Evolutionary conservation across 208 protist species (phyloP).

Genomic region (Acanthamoeba quina): DNA sequence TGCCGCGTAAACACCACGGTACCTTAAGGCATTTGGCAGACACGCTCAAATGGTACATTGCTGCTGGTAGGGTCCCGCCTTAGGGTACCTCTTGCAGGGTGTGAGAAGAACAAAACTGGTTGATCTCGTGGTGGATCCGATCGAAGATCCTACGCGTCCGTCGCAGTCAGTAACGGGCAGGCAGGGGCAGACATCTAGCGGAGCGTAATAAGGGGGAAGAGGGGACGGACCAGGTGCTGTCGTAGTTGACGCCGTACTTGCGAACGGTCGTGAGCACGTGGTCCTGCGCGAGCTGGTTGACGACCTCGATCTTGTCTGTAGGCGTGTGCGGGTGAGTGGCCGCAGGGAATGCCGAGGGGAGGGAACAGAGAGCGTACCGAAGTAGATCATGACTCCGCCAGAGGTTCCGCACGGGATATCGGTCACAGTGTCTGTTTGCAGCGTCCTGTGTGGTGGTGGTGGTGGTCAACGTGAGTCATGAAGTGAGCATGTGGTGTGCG

Average conservation of each 20-base stretch:
- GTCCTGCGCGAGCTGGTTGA: conserved; percentile 50
- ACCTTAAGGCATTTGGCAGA: neutral
- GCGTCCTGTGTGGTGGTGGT: neutral
- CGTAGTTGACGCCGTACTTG: conserved; percentile 70
- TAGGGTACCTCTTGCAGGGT: conserved; percentile 52
- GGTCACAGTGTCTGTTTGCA: conserved; percentile 65
- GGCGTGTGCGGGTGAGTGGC: neutral
- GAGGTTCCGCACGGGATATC: conserved; percentile 66
- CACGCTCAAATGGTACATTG: no score
- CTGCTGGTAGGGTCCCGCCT: no score
- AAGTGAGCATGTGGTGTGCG: no score
- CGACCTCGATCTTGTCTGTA: conserved; percentile 56
- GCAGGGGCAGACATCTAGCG: neutral
- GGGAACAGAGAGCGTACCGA: neutral
- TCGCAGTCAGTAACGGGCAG: neutral
- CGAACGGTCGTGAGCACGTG: conserved; percentile 36
- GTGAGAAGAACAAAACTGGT: conserved; percentile 70
- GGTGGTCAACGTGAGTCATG: neutral
- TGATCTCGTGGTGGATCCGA: conserved; percentile 72
- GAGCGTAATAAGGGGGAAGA: neutral
- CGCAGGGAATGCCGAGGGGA: no score
- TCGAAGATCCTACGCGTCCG: conserved; percentile 1
- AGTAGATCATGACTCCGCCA: conserved; percentile 67
- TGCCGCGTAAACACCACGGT: neutral
- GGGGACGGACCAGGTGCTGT: conserved; percentile 8